phyloP scores from a whole-genome alignment of 495 filamentous ascomycete species.

The Penicillium parvum region DNA sequence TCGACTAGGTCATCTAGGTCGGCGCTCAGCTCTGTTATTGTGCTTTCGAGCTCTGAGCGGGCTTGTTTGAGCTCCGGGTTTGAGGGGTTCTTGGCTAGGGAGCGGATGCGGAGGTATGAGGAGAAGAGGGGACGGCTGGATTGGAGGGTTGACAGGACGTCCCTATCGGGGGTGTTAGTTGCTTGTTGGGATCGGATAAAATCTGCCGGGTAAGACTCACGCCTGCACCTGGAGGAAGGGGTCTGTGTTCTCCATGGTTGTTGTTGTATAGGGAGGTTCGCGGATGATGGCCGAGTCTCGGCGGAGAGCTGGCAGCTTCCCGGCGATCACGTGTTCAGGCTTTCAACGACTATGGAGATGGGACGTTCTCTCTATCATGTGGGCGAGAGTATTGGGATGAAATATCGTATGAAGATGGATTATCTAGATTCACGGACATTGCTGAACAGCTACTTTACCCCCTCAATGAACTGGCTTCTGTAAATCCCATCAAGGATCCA shows the following conservation, averaged over 20 bases:
- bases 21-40: slow-evolving; percentile 69
- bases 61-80: slow-evolving; percentile 86
- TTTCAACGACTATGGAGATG: neutral
- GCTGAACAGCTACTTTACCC: too few relatives aligned
- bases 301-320: slow-evolving; percentile 13
- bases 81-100: slow-evolving; percentile 61
- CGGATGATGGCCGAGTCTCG: slow-evolving; percentile 5
- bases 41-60: slow-evolving; percentile 72
- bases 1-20: slow-evolving; percentile 88
- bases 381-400: too few relatives aligned
- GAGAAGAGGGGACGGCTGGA: slow-evolving; percentile 80
- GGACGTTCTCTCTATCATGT: neutral
- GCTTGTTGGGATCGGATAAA: neutral
- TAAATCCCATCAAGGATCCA: too few relatives aligned
- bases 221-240: slow-evolving; percentile 93
- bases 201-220: slow-evolving; percentile 38
- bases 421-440: too few relatives aligned
- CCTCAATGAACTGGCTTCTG: too few relatives aligned
- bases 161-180: slow-evolving; percentile 46
- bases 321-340: slow-evolving; percentile 14
- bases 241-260: slow-evolving; percentile 64
- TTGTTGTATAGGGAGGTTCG: slow-evolving; percentile 4
- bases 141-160: slow-evolving; percentile 78
- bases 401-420: neutral
- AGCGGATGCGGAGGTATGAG: slow-evolving; percentile 93